Percentiles rank a stretch among this genome's conserved stretches.
These are phyloP conservation scores for Meira nashicola DNA, from an alignment of 1,284 basidiomycete genomes.

Conservation along the genomic window DNA sequence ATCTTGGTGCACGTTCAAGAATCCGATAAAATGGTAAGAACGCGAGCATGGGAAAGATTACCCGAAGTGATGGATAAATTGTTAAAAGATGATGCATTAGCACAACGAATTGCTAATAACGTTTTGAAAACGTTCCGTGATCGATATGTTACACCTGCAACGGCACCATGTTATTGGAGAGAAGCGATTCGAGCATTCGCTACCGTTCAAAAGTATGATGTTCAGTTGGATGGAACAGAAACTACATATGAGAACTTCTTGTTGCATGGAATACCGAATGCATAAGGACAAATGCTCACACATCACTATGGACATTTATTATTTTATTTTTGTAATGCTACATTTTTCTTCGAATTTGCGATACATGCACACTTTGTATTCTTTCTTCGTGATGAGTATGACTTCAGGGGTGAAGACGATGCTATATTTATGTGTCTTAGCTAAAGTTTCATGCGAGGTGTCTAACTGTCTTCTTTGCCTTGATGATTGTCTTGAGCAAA, in stretches of 20 bases:
- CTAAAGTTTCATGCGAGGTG: no score
- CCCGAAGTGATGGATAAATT: slow-evolving; percentile 43
- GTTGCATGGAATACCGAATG: slow-evolving; percentile 20
- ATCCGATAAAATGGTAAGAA: slow-evolving; percentile 7
- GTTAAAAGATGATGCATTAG: slow-evolving; percentile 27
- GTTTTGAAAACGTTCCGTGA: slow-evolving; percentile 42
- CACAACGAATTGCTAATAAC: slow-evolving; percentile 41
- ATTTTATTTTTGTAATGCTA: no score
- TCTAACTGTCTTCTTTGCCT: no score
- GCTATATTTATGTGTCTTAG: no score
- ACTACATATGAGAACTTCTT: slow-evolving; percentile 42
- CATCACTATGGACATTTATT: no score
- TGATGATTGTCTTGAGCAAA: no score
- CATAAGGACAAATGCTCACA: background rate
- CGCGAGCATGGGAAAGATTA: slow-evolving; percentile 37
- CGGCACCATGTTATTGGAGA: slow-evolving; percentile 42
- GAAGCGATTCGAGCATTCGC: slow-evolving; percentile 31
- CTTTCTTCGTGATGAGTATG: no score
- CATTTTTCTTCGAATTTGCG: no score
- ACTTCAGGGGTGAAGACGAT: no score
- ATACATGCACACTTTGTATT: no score
- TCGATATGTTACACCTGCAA: slow-evolving; percentile 34
- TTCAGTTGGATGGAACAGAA: slow-evolving; percentile 35
- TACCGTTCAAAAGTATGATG: slow-evolving; percentile 25
- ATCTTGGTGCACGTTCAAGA: slow-evolving; percentile 28